phyloP scores from a whole-genome alignment of 1,284 basidiomycete species.

The Moesziomyces sp. region DNA sequence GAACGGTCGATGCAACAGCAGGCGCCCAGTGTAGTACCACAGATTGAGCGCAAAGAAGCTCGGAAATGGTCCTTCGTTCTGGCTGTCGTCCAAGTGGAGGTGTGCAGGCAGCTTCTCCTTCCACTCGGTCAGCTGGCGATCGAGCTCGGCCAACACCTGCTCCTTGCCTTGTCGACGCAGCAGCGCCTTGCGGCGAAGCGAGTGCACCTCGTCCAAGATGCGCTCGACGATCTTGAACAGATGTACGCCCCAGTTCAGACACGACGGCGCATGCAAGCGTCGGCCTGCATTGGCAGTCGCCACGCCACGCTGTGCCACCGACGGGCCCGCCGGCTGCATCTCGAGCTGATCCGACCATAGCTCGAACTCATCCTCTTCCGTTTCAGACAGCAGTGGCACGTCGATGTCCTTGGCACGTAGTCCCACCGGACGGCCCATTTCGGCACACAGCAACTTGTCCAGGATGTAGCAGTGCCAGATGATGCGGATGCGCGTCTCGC shows the following conservation, averaged over 20 bases:
- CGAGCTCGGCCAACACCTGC: slow-evolving; percentile 52
- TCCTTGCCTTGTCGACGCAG: slow-evolving; percentile 51
- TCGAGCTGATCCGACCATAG: slow-evolving; percentile 66
- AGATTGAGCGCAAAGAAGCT: slow-evolving; percentile 54
- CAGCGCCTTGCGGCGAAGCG: slow-evolving; percentile 56
- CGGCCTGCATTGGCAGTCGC: slow-evolving; percentile 5
- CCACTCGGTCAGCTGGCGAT: slow-evolving; percentile 53
- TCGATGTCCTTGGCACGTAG: slow-evolving; percentile 68
- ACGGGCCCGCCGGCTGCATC: slow-evolving; percentile 24
- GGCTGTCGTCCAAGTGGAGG: slow-evolving; percentile 40
- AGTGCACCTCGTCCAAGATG: slow-evolving; percentile 57
- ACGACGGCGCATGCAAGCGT: slow-evolving; percentile 51
- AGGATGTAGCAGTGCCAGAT: slow-evolving; percentile 70
- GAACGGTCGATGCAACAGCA: slow-evolving; percentile 59
- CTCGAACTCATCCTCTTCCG: slow-evolving; percentile 70
- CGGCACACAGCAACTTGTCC: slow-evolving; percentile 69
- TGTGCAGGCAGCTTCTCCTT: slow-evolving; percentile 45
- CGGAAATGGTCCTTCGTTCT: slow-evolving; percentile 47
- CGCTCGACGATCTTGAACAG: slow-evolving; percentile 61
- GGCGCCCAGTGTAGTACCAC: slow-evolving; percentile 59
- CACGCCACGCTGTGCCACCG: background rate
- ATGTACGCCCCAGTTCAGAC: slow-evolving; percentile 55
- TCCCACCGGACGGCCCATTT: slow-evolving; percentile 69
- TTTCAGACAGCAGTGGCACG: slow-evolving; percentile 67
- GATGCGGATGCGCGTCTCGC: slow-evolving; percentile 68